A percentile compares a stretch with the other conserved stretches of the same genome.
Conservation (phyloP, 2,329 filamentous ascomycete genomes). For the Eutypa lata region DNA sequence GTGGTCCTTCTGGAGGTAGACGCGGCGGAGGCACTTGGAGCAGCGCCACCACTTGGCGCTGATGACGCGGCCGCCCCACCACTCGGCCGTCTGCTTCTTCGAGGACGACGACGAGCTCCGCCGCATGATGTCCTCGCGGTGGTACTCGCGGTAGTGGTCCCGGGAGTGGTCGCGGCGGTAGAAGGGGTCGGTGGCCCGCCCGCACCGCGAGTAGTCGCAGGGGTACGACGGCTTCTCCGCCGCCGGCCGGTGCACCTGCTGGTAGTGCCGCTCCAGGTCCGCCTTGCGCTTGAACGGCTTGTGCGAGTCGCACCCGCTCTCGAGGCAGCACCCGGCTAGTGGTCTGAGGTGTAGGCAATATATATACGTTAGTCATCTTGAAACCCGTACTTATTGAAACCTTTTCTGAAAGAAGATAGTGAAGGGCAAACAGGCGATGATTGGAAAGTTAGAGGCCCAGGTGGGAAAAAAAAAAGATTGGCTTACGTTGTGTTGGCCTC, state of each 20-base stretch:
- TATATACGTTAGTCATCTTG: no score
- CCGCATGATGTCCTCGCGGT: slow-evolving; percentile 44
- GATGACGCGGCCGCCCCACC: slow-evolving; percentile 39
- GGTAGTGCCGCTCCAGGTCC: slow-evolving; percentile 52
- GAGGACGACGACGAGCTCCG: slow-evolving; percentile 12
- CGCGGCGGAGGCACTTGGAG: slow-evolving; percentile 46
- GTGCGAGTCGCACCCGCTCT: slow-evolving; percentile 35
- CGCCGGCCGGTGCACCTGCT: slow-evolving; percentile 43
- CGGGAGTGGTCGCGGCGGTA: slow-evolving; percentile 54
- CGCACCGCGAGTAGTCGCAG: slow-evolving; percentile 52
- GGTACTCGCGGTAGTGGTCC: slow-evolving; percentile 54
- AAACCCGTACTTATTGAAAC: no score
- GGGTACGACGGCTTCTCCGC: slow-evolving; percentile 39
- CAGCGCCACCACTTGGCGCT: slow-evolving; percentile 51
- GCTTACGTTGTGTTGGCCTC: slow-evolving; percentile 10
- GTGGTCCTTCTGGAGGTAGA: slow-evolving; percentile 36
- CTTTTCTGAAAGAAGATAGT: no score
- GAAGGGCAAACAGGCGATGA: no score
- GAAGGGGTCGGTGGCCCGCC: slow-evolving; percentile 44
- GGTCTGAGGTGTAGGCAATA: no score
- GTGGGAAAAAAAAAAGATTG: background rate
- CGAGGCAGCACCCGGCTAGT: no score
- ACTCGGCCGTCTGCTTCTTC: slow-evolving; percentile 26
- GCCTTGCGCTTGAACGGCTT: slow-evolving; percentile 50
- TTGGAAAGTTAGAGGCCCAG: no score